A percentile compares a stretch with the other conserved stretches of the same genome.
These are phyloP conservation scores for Coniferiporia weirii DNA, from an alignment of 1,284 basidiomycete genomes.

Conservation along the genomic window DNA sequence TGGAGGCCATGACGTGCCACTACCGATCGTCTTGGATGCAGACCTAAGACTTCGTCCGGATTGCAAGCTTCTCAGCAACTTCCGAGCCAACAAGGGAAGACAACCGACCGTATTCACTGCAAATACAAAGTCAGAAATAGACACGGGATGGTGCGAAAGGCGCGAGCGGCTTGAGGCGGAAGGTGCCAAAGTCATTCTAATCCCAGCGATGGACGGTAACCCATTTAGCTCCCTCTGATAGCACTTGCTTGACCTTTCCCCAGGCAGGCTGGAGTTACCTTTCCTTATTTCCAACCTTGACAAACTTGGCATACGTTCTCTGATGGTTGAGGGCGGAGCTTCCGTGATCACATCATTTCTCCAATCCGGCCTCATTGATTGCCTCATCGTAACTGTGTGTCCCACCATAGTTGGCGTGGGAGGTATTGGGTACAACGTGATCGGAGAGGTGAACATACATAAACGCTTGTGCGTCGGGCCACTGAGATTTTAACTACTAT, in stretches of 20 bases:
- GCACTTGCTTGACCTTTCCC: conserved; percentile 24
- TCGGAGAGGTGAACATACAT: conserved; percentile 7
- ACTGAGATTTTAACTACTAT: conserved; percentile 12
- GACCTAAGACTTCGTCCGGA: conserved; percentile 58
- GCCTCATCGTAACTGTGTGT: conserved; percentile 77
- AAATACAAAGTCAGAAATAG: conserved; percentile 26
- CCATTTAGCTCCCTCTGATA: conserved; percentile 16
- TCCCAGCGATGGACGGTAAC: conserved; percentile 31
- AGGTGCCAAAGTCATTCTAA: conserved; percentile 50
- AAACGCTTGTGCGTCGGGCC: conserved; percentile 11
- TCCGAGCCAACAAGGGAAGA: conserved; percentile 50
- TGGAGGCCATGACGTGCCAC: conserved; percentile 45
- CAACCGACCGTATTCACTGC: conserved; percentile 68
- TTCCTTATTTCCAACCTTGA: conserved; percentile 3
- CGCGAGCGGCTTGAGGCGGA: conserved; percentile 42
- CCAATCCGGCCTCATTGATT: conserved; percentile 50
- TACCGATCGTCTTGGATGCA: conserved; percentile 83
- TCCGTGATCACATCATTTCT: conserved; percentile 79
- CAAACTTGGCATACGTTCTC: conserved; percentile 50
- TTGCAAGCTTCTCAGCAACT: conserved; percentile 76
- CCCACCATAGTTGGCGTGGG: conserved; percentile 72
- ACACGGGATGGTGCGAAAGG: conserved; percentile 32
- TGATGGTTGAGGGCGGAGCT: conserved; percentile 97
- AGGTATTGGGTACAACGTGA: conserved; percentile 56
- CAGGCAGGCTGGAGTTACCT: conserved; percentile 15